A percentile compares a stretch with the other conserved stretches of the same genome.
Evolutionary conservation across 352 stramenopile genomes (phyloP).

Genomic region (Phytophthora macrochlamydospora): DNA sequence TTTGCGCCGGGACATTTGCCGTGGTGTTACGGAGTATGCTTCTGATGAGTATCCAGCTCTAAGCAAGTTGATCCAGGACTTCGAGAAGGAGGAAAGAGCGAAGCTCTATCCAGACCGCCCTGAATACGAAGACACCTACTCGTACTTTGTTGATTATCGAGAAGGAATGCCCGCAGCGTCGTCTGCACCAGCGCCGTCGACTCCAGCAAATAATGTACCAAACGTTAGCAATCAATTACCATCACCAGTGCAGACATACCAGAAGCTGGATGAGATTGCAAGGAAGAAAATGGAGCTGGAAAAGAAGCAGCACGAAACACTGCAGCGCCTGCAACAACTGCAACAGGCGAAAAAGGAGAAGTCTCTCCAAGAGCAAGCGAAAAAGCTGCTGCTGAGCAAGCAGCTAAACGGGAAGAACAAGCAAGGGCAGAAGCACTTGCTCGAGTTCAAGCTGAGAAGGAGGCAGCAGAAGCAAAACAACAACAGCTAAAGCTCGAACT

Average conservation of each 20-base stretch:
- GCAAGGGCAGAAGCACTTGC: slow-evolving; percentile 25
- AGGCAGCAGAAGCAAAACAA: slow-evolving; percentile 35
- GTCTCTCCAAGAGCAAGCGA: slow-evolving; percentile 42
- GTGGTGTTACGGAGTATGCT: slow-evolving; percentile 82
- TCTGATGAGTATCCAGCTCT: slow-evolving; percentile 72
- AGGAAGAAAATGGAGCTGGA: slow-evolving; percentile 62
- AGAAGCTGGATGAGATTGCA: slow-evolving; percentile 67
- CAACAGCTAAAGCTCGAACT: slow-evolving; percentile 41
- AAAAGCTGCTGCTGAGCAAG: slow-evolving; percentile 38
- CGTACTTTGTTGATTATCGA: slow-evolving; percentile 67
- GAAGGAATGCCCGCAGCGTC: slow-evolving; percentile 5
- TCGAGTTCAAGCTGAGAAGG: slow-evolving; percentile 38
- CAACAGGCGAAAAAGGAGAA: slow-evolving; percentile 61
- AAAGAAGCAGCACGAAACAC: slow-evolving; percentile 52
- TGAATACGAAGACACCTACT: slow-evolving; percentile 72
- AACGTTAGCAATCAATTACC: slow-evolving; percentile 1
- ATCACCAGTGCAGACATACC: slow-evolving; percentile 20
- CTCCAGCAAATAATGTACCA: slow-evolving; percentile 1
- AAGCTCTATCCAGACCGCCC: slow-evolving; percentile 66
- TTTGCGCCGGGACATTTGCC: slow-evolving; percentile 72
- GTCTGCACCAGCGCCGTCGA: slow-evolving; percentile 2
- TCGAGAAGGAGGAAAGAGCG: slow-evolving; percentile 59
- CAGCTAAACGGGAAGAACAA: slow-evolving; percentile 24
- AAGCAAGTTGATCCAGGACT: slow-evolving; percentile 73
- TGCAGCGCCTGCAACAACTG: slow-evolving; percentile 57